A percentile compares a stretch with the other conserved stretches of the same genome.
These are phyloP conservation scores for Phanerochaete carnosa DNA, from an alignment of 768 basidiomycete species.

Conservation along the genomic window DNA sequence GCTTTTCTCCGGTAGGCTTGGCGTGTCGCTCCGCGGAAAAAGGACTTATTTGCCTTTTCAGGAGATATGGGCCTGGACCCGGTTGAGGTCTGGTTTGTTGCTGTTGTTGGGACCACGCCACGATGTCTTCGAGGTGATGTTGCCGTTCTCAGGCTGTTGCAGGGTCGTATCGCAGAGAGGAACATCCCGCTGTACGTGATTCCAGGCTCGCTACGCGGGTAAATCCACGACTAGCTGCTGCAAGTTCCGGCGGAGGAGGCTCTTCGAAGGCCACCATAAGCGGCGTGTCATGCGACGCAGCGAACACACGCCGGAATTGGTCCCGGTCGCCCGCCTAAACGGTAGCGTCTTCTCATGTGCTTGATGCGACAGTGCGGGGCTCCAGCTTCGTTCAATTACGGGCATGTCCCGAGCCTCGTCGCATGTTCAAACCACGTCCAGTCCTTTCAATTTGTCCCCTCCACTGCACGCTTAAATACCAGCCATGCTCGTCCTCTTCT, in stretches of 20 bases:
- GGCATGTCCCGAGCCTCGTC: conserved; percentile 4
- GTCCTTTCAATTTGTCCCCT: background rate
- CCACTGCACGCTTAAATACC: background rate
- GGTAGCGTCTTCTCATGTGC: background rate
- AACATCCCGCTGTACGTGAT: too few relatives aligned
- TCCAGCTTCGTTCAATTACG: conserved; percentile 3
- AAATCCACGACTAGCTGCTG: background rate
- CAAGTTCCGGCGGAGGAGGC: background rate
- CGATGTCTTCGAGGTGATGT: background rate
- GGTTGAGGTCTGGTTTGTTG: background rate
- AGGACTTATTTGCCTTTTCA: background rate
- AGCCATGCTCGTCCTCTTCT: background rate
- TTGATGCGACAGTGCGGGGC: conserved; percentile 1
- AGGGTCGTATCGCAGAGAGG: too few relatives aligned
- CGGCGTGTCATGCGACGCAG: conserved; percentile 2
- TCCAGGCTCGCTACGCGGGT: background rate
- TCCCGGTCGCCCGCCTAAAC: background rate
- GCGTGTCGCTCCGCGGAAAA: background rate
- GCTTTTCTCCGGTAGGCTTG: background rate
- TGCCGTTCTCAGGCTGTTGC: too few relatives aligned
- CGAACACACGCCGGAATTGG: background rate
- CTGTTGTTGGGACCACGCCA: background rate
- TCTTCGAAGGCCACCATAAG: background rate
- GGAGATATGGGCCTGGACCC: background rate
- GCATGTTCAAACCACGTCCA: background rate